Conservation (phyloP, 2,329 filamentous ascomycete species). For the Scedosporium aurantiacum region DNA sequence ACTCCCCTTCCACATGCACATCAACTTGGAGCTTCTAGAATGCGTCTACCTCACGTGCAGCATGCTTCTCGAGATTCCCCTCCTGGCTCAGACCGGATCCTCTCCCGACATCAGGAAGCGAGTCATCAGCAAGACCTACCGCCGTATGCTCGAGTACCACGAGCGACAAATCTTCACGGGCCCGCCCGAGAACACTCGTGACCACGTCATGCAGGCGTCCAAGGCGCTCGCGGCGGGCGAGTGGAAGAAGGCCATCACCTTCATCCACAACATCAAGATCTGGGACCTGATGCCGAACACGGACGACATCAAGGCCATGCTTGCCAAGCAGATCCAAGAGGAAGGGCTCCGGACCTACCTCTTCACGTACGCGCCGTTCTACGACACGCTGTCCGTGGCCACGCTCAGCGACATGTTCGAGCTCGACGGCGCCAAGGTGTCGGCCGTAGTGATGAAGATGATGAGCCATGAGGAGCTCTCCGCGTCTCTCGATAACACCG, state of each 20-base stretch:
- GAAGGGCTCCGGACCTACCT: slow-evolving; percentile 96
- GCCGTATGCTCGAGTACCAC: slow-evolving; percentile 98
- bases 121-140: slow-evolving; percentile 98
- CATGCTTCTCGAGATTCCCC: slow-evolving; percentile 97
- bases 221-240: slow-evolving; percentile 94
- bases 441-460: slow-evolving; percentile 97
- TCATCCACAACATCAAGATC: slow-evolving; percentile 98
- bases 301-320: slow-evolving; percentile 92
- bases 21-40: slow-evolving; percentile 95
- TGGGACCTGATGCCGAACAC: slow-evolving; percentile 95
- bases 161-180: slow-evolving; percentile 99
- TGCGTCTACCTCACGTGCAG: slow-evolving; percentile 98
- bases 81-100: slow-evolving; percentile 91
- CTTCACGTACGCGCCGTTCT: slow-evolving; percentile 98
- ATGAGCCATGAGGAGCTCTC: slow-evolving; percentile 97
- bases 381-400: slow-evolving; percentile 83
- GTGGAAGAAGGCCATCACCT: slow-evolving; percentile 92
- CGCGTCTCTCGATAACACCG: slow-evolving; percentile 94
- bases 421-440: slow-evolving; percentile 77
- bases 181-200: slow-evolving; percentile 94
- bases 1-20: slow-evolving; percentile 99
- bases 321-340: slow-evolving; percentile 95
- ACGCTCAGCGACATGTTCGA: slow-evolving; percentile 94
- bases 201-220: slow-evolving; percentile 98
- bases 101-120: slow-evolving; percentile 95